These are phyloP conservation scores for Fusarium sp. DNA, from an alignment of 2,329 filamentous ascomycete genomes.

Conservation along the genomic window DNA sequence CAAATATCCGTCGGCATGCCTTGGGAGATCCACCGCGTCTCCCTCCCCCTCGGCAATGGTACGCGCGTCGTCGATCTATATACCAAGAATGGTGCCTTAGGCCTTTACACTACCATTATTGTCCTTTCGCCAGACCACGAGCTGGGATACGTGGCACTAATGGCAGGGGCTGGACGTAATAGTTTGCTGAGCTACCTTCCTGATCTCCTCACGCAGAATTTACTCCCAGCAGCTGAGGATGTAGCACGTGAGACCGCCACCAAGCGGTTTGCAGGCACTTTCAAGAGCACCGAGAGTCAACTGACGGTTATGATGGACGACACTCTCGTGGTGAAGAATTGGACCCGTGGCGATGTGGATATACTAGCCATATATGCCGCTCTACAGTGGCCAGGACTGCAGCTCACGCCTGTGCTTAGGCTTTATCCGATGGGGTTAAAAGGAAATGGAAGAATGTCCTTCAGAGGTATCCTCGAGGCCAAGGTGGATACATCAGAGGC, in stretches of 20 bases:
- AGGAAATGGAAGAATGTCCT: not conserved
- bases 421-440: not conserved
- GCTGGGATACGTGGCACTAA: not conserved
- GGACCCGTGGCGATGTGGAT: not conserved
- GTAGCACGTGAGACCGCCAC: not conserved
- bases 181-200: not conserved
- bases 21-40: slow-evolving; percentile 23
- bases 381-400: not conserved
- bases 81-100: slow-evolving; percentile 13
- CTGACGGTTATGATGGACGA: not conserved
- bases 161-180: not conserved
- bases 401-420: not conserved
- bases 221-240: slow-evolving; percentile 4
- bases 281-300: not conserved
- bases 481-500: rapidly evolving
- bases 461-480: not conserved
- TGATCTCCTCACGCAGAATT: not conserved
- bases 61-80: slow-evolving; percentile 7
- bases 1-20: slow-evolving; percentile 24
- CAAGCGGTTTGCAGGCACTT: not conserved
- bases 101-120: slow-evolving; percentile 1
- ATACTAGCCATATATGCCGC: not conserved
- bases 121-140: slow-evolving; percentile 15
- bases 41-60: not conserved
- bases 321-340: slow-evolving; percentile 16